Evolutionary conservation across 2,329 filamentous ascomycete genomes (phyloP).

Genomic region (Calonectria honghensis): DNA sequence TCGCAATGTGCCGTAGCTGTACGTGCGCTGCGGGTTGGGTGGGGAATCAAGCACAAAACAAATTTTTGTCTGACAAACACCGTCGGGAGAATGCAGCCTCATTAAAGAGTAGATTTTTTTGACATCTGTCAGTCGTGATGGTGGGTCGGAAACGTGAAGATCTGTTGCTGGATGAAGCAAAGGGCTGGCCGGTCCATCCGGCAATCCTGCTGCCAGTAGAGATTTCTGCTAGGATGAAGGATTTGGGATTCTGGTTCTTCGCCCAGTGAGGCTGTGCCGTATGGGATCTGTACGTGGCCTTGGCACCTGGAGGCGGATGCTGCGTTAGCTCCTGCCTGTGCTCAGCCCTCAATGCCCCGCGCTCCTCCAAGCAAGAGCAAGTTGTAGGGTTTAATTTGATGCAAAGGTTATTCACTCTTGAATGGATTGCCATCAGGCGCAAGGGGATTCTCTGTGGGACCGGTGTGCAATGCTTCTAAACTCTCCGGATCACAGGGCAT

Average conservation of each 20-base stretch:
- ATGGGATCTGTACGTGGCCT: neutral
- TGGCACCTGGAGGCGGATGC: neutral
- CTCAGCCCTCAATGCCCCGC: neutral
- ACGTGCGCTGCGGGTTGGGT: neutral
- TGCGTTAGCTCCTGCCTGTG: neutral
- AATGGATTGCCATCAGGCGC: neutral
- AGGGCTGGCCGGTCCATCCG: neutral
- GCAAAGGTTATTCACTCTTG: neutral
- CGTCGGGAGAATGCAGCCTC: neutral
- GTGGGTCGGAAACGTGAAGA: neutral
- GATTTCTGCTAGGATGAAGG: neutral
- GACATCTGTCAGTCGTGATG: neutral
- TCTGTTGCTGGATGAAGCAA: neutral
- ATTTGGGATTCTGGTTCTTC: neutral
- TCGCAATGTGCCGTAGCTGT: neutral
- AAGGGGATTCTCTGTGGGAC: neutral
- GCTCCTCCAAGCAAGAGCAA: neutral
- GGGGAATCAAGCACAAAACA: neutral
- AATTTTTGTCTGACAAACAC: neutral
- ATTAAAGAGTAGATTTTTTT: neutral
- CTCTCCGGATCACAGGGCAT: neutral
- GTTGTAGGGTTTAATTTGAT: neutral
- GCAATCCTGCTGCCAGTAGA: neutral
- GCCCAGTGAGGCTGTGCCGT: neutral
- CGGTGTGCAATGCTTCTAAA: neutral